These are phyloP conservation scores for Pinus taeda DNA, from an alignment of 75 land plant genomes.

Conservation along the genomic window DNA sequence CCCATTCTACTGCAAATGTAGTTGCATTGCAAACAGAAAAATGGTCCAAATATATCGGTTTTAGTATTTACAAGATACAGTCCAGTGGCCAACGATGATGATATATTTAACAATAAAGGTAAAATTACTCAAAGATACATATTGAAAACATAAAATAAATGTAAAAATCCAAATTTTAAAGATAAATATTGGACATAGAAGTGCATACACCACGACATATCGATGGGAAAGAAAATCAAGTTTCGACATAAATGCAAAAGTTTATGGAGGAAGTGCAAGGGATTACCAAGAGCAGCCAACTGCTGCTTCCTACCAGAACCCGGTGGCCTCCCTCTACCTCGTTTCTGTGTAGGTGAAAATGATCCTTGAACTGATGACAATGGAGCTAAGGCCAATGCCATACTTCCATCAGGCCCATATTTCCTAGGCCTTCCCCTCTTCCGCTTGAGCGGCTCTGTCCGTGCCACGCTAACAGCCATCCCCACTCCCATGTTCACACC, in stretches of 20 bases:
- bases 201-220: not conserved
- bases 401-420: constrained; percentile 35
- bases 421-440: constrained; percentile 40
- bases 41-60: not conserved
- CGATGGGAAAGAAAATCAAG: not conserved
- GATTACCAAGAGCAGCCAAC: constrained; percentile 65
- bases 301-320: constrained; percentile 87
- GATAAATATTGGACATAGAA: not conserved
- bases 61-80: not conserved
- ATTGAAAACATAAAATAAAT: not conserved
- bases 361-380: constrained; percentile 4
- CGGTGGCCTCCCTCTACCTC: constrained; percentile 67
- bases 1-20: not conserved
- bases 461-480: constrained; percentile 4
- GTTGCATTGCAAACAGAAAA: not conserved
- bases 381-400: constrained; percentile 20
- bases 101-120: not conserved
- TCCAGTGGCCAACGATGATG: not conserved
- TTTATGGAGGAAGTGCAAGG: constrained; percentile 16
- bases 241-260: not conserved
- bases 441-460: constrained; percentile 25
- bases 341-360: constrained; percentile 15
- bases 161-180: not conserved
- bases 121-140: not conserved
- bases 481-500: constrained; percentile 24